Base-by-base conservation (phyloP, 257 asterid genomes). In the Ehretia macrophylla region DNA sequence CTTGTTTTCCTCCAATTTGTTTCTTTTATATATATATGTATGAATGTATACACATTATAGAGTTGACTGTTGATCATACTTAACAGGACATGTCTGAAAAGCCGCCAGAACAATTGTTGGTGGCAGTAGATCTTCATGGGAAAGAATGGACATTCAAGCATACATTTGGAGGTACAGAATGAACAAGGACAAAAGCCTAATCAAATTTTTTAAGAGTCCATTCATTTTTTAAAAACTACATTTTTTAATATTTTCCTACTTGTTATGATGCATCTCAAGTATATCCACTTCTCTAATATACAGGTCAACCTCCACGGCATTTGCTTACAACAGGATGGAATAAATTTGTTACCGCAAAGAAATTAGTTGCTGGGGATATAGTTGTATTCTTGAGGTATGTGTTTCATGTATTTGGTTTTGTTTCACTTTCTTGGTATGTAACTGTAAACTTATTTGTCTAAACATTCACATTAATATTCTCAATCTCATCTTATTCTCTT, bases 261-360 rank as follows among this genome's bases (percentile, higher is more conserved):
- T 27, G 35, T 42, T 4, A 42, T 42, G 47, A 42, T 42, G 11
- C 6, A 38, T 11, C 44, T 38, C 6, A 38, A 5, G 44, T 38
- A 38, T 38, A 38, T 38, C 6, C 6, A 11, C 44, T n/a, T 38
- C 12, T 42, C 16, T 42, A 42, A 42, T 42, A 42, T 42, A 61
- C 75, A 85, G 96, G 96, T 52, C 88, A 80, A 65, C 94, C 91
- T 55, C 78, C 82, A 52, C 79, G 96, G 78, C 91, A 87, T 72
- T 76, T 79, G 76, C 83, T 87, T 27, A 82, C 96, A 11, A 81
- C 89, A 17, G 96, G 96, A 42, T 87, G 96, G 94, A 80, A 86
- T 68, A 68, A 85, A 12, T 87, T 84, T 63, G 91, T 85, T 32
- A 79, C 83, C 23, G 76, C 85, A n/a, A 87, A 87, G 74, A 69